Evolutionary conservation across 2,329 filamentous ascomycete genomes (phyloP).

Genomic region (Chlorencoelia australis): DNA sequence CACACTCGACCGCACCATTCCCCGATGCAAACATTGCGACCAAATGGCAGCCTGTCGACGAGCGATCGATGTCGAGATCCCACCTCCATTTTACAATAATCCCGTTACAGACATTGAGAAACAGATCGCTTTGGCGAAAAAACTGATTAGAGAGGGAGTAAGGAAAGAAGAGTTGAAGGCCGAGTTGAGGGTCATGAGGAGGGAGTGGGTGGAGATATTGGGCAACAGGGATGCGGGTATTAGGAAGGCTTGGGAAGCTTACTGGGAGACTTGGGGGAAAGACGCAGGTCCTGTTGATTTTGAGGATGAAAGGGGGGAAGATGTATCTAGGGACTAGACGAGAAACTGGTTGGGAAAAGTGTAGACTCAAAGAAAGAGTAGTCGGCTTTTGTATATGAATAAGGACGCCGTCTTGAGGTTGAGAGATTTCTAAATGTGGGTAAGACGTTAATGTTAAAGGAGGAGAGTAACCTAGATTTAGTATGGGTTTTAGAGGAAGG

Average conservation of each 20-base stretch:
- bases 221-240: conserved; percentile 9
- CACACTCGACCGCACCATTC: conserved; percentile 13
- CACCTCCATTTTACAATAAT: conserved; percentile 9
- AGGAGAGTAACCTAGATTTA: no score
- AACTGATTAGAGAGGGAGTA: conserved; percentile 12
- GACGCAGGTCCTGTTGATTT: conserved; percentile 2
- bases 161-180: conserved; percentile 11
- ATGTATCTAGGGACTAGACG: not conserved
- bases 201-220: conserved; percentile 6
- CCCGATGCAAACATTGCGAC: conserved; percentile 21
- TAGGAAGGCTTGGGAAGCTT: conserved; percentile 13
- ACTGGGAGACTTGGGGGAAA: conserved; percentile 23
- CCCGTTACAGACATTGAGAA: conserved; percentile 11
- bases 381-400: no score
- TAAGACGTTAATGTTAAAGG: no score
- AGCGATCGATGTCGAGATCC: conserved; percentile 11
- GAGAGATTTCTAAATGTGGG: no score
- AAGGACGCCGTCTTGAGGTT: no score
- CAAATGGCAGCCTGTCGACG: conserved; percentile 10
- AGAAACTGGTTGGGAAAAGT: not conserved
- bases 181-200: conserved; percentile 8
- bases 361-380: not conserved
- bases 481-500: no score
- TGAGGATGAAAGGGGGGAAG: not conserved
- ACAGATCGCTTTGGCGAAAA: conserved; percentile 10